These are phyloP conservation scores for Tolypocladium ovalisporum DNA, from an alignment of 2,329 filamentous ascomycete genomes.

Conservation along the genomic window DNA sequence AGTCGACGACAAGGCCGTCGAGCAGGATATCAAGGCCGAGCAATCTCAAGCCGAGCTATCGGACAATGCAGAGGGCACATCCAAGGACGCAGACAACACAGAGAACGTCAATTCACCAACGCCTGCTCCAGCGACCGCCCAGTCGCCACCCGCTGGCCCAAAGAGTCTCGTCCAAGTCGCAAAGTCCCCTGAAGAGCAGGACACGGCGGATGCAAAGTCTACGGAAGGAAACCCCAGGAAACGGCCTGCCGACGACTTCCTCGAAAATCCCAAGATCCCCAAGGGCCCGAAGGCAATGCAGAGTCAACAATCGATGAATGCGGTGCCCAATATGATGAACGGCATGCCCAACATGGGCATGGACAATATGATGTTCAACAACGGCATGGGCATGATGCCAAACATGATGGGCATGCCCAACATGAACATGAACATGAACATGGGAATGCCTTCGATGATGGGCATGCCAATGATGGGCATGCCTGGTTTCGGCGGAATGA, in stretches of 20 bases:
- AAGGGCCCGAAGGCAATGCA: slow-evolving; percentile 58
- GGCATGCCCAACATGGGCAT: slow-evolving; percentile 27
- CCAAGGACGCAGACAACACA: slow-evolving; percentile 10
- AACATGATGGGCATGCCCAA: slow-evolving; percentile 29
- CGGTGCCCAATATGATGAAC: slow-evolving; percentile 35
- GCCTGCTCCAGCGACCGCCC: slow-evolving; percentile 10
- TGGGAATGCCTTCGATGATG: slow-evolving; percentile 16
- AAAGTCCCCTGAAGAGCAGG: slow-evolving; percentile 27
- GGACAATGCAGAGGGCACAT: background rate
- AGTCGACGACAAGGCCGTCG: slow-evolving; percentile 31
- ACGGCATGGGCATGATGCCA: slow-evolving; percentile 23
- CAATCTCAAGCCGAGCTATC: slow-evolving; percentile 7
- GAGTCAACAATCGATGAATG: slow-evolving; percentile 36
- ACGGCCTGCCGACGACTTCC: slow-evolving; percentile 64
- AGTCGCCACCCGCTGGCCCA: slow-evolving; percentile 18
- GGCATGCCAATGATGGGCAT: slow-evolving; percentile 15
- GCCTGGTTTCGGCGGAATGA: slow-evolving; percentile 17
- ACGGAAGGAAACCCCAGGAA: slow-evolving; percentile 52
- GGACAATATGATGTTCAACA: slow-evolving; percentile 26
- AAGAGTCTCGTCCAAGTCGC: slow-evolving; percentile 12
- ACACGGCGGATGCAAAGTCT: slow-evolving; percentile 15
- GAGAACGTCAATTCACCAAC: slow-evolving; percentile 25
- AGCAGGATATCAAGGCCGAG: slow-evolving; percentile 20
- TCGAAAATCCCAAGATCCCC: slow-evolving; percentile 53
- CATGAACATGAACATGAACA: slow-evolving; percentile 8